Conservation (phyloP, 192 early-diverging fungal genomes). For the Thoreauomyces humboldtii region DNA sequence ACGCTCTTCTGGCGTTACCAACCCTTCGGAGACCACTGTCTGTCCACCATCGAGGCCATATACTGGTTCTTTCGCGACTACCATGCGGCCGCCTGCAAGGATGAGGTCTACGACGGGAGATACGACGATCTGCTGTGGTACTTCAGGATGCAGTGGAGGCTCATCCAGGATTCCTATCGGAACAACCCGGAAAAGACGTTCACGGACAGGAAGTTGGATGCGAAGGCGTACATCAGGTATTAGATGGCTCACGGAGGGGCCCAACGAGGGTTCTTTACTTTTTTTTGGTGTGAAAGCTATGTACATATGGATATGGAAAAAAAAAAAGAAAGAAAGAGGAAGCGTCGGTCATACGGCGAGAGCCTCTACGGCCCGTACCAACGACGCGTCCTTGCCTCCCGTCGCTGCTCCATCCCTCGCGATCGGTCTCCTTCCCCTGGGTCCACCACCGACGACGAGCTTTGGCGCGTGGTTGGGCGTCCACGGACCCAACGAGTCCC, state of each 20-base stretch:
- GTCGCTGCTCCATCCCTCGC: neutral
- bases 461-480: conserved; percentile 77
- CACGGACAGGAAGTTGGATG: conserved; percentile 40
- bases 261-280: no score
- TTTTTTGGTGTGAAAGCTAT: no score
- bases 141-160: conserved; percentile 85
- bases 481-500: conserved; percentile 87
- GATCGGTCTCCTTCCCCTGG: neutral
- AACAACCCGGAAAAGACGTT: conserved; percentile 57
- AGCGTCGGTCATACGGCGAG: no score
- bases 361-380: no score
- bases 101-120: conserved; percentile 53
- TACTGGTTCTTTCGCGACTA: conserved; percentile 92
- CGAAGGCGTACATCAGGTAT: conserved; percentile 40
- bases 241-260: no score
- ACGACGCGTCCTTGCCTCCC: neutral
- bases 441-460: neutral
- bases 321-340: no score
- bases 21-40: conserved; percentile 61
- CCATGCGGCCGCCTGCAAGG: conserved; percentile 32
- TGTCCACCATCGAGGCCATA: conserved; percentile 95
- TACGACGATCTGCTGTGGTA: conserved; percentile 90
- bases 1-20: conserved; percentile 95
- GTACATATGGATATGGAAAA: no score
- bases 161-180: conserved; percentile 79